Conservation (phyloP, 2,329 filamentous ascomycete genomes). For the Diaporthe vexans region DNA sequence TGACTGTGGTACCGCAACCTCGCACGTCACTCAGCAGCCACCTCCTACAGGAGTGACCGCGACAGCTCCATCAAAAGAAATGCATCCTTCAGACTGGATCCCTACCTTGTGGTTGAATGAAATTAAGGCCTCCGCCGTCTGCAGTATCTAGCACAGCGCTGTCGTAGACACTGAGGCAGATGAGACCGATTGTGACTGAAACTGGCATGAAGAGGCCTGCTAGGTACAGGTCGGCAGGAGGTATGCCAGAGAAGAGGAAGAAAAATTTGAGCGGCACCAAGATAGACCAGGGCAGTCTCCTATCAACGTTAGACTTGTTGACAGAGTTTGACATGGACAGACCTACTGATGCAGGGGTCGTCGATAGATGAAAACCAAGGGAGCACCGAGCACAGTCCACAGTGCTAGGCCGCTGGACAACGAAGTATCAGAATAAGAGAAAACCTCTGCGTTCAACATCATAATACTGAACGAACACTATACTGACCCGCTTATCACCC, state of each 20-base stretch:
- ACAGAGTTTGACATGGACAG: too few species aligned
- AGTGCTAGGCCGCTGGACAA: slow-evolving; percentile 1
- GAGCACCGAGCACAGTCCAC: background rate
- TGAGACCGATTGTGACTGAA: background rate
- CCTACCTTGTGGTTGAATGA: too few species aligned
- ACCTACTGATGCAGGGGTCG: background rate
- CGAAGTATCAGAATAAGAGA: too few species aligned
- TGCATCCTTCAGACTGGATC: too few species aligned
- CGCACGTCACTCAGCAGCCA: too few species aligned
- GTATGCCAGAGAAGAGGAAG: background rate
- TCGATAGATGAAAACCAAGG: slow-evolving; percentile 4
- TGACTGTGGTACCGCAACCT: too few species aligned
- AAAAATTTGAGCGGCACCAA: slow-evolving; percentile 7
- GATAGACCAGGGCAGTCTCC: background rate
- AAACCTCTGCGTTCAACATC: too few species aligned
- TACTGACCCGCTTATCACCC: slow-evolving; percentile 5
- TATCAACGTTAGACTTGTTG: background rate
- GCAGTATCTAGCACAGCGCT: too few species aligned
- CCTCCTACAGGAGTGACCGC: too few species aligned
- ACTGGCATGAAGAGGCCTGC: background rate
- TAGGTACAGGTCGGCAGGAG: background rate
- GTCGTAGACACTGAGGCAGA: background rate
- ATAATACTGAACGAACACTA: background rate
- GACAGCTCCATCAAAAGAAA: too few species aligned
- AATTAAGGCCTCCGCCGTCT: too few species aligned